Base-by-base conservation (phyloP, 257 asterid genomes). In the Primulina eburnea region DNA sequence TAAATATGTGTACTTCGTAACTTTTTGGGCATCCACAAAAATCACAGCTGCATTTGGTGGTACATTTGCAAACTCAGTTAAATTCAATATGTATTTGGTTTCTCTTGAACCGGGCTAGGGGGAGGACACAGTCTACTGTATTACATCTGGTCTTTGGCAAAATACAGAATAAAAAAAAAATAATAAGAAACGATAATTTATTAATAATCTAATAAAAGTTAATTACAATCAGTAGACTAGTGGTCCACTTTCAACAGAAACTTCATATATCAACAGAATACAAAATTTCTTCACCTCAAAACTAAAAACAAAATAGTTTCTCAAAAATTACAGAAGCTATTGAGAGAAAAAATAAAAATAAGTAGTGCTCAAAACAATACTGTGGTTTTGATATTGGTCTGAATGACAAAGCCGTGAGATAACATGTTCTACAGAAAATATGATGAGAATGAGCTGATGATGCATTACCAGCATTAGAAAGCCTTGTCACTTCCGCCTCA, bases 401-500 rank as follows among this genome's bases (percentile, higher is more conserved):
- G 69, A 66, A 65, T 30, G 62, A 52, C 61, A 71, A 34, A 68
- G 43, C 17, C 65, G 72, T 62, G 55, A 38, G 37, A 68, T 14
- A 29, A 67, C 28, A 50, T 67, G 33, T 58, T 67, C 58, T 35
- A 8, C 30, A 37, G 29, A 60, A 10, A 8, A 17, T 62, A 33
- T 32, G 14, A 55, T 2, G 26, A 33, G 40, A 68, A 26, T n/a
- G 8, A 60, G 33, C 2, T 52, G 53, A 38, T 34, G 69, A 67
- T 18, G 65, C 73, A 68, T 62, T 76, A 91, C 97, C 99, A 63
- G 99, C 99, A 78, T 84, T 89, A 43, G 97, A 91, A 65, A 94
- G 99, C 77, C 84, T 86, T 5, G 89, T 61, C 7, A 89, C 97
- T 82, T 94, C 99, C 17, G 87, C 96, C 78, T 91, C 88, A 69